Conservation (phyloP, 495 filamentous ascomycete genomes). For the Podospora tetraspora region DNA sequence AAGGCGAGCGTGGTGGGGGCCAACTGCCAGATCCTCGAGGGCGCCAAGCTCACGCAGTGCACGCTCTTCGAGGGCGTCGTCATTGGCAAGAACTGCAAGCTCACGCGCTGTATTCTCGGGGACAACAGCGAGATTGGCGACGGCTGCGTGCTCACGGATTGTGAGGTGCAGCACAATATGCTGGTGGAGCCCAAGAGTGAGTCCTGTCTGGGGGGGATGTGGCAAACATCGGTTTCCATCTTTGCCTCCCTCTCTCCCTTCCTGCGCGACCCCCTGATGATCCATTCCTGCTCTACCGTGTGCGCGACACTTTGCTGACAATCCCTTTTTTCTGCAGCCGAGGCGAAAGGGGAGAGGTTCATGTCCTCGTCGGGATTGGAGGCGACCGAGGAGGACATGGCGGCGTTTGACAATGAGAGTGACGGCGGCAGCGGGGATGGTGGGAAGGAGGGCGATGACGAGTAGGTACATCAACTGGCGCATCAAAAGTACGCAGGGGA, state of each 20-base stretch:
- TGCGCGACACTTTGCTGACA: background rate
- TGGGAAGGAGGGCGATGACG: constrained; percentile 8
- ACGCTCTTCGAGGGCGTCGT: constrained; percentile 86
- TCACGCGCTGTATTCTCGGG: constrained; percentile 81
- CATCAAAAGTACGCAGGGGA: background rate
- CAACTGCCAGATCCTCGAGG: constrained; percentile 74
- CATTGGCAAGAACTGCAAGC: constrained; percentile 66
- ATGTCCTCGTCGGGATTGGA: constrained; percentile 78
- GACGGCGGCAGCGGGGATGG: constrained; percentile 20
- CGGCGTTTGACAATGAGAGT: constrained; percentile 33
- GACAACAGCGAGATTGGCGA: constrained; percentile 68
- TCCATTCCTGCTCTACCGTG: background rate
- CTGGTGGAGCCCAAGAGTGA: constrained; percentile 73
- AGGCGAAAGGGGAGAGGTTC: constrained; percentile 79
- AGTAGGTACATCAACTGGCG: background rate
- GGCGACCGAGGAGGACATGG: constrained; percentile 49
- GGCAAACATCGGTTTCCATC: background rate
- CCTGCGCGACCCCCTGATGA: background rate
- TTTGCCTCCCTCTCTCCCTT: background rate
- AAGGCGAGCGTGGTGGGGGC: constrained; percentile 84
- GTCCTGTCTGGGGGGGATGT: constrained; percentile 21
- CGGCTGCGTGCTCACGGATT: constrained; percentile 71
- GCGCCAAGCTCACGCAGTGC: constrained; percentile 74
- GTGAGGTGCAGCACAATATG: constrained; percentile 82
- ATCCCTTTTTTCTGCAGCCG: constrained; percentile 39